Evolutionary conservation across 208 protist genomes (phyloP).

Genomic region (Leishmania braziliensis): DNA sequence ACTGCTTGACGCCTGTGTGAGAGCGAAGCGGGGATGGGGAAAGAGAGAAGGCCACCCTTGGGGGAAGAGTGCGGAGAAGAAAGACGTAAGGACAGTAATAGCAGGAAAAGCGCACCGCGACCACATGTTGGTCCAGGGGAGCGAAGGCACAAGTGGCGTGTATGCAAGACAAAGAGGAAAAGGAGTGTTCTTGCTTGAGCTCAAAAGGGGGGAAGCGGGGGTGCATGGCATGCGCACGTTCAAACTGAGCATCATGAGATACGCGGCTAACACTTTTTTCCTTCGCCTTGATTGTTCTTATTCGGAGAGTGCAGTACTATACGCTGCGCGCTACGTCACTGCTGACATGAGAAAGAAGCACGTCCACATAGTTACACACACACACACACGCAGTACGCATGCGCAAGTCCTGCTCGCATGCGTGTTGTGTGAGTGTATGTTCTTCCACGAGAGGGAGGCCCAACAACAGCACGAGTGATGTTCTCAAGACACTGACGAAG

Average conservation of each 20-base stretch:
- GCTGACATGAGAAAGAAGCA: neutral
- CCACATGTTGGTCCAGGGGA: no score
- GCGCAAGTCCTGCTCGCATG: neutral
- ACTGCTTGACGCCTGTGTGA: neutral
- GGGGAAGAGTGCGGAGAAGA: neutral
- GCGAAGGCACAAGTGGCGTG: neutral
- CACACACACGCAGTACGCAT: neutral
- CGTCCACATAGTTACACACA: neutral
- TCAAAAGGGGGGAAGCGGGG: neutral
- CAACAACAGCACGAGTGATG: constrained; percentile 56
- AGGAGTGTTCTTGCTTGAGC: neutral
- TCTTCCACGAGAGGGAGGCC: constrained; percentile 78
- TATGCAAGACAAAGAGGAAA: neutral
- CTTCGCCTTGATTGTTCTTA: neutral
- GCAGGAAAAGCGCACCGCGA: neutral
- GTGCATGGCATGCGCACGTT: neutral
- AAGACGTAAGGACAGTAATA: neutral
- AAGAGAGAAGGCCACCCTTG: neutral
- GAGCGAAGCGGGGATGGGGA: neutral
- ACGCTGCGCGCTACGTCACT: no score
- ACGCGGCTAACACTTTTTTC: neutral
- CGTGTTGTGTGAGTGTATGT: neutral
- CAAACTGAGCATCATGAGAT: neutral
- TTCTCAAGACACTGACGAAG: constrained; percentile 5
- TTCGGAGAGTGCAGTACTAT: neutral